Conservation (phyloP, 2,329 filamentous ascomycete genomes). For the Talaromyces sp. region DNA sequence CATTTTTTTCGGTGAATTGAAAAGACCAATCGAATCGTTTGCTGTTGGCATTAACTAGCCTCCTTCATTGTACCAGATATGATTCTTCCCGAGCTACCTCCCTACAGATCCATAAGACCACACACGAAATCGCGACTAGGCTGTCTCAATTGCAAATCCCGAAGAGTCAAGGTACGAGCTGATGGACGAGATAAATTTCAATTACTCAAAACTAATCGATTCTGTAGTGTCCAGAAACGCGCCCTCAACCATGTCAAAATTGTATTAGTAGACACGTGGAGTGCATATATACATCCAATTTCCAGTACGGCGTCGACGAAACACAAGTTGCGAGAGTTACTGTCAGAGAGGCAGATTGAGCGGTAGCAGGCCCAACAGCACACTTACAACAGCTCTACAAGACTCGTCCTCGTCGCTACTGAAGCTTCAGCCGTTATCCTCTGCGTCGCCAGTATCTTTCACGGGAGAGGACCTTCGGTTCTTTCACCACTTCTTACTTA, state of each 20-base stretch:
- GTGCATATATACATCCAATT: neutral
- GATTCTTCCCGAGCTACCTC: neutral
- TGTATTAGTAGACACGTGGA: neutral
- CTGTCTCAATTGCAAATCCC: slow-evolving; percentile 40
- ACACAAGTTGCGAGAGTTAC: neutral
- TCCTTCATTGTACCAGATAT: neutral
- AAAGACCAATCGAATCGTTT: no score
- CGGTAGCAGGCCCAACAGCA: neutral
- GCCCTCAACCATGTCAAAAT: neutral
- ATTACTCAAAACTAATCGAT: neutral
- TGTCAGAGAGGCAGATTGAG: neutral
- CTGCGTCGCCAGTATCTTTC: slow-evolving; percentile 31
- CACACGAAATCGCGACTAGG: slow-evolving; percentile 43
- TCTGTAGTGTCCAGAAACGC: neutral
- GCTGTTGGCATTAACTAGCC: no score
- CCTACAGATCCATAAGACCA: slow-evolving; percentile 8
- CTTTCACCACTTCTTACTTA: slow-evolving; percentile 53
- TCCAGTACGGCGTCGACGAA: no score
- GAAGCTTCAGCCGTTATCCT: neutral
- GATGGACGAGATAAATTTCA: slow-evolving; percentile 20
- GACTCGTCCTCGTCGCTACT: neutral
- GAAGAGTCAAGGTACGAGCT: slow-evolving; percentile 47
- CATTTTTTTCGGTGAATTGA: no score
- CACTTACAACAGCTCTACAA: neutral
- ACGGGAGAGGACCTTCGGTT: slow-evolving; percentile 49